Evolutionary conservation across 177 flowering plant genomes (phyloP), one percentile per base, ranked within the genome.

Genomic region (Vitis hybrid): DNA sequence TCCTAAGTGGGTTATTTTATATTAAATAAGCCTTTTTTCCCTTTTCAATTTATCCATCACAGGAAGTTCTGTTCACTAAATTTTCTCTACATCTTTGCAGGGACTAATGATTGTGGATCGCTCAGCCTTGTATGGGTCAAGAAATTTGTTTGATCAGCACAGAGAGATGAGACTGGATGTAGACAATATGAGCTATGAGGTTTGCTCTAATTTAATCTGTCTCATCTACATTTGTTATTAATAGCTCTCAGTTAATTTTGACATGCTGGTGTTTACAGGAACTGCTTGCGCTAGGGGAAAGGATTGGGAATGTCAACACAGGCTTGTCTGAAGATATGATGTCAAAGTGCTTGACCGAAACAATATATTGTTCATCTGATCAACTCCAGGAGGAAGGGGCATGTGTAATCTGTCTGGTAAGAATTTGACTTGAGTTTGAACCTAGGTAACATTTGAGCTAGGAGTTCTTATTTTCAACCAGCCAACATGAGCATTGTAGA

Each of bases 371-470:
- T 64, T 65, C 85, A 10, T 74, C 83, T 1, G 82, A 80, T 63
- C 78, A 69, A 55, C 57, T 14, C 14, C 79, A 82, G 64, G 89
- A 85, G 15, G 88, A 84, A 70, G 84, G 72, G 71, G 72, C 61
- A n/a, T 91, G 97, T 71, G 89, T 72, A 9, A 87, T 91, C n/a
- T 91, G 97, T 79, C 85, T 89, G 91, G 97, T 91, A 79, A 76
- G 75, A 48, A 17, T 14, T n/a, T 10, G 9, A 40, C 45, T 15
- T 51, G 10, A 26, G 23, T 65, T 49, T 15, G 21, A 52, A 15
- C 4, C 2, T 11, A 18, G 15, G 13, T 32, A 65, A 19, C 19
- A 2, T 23, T 23, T 9, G 3, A 7, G 17, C 18, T 45, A 17
- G 10, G 12, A 11, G 32, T 10, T 17, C 67, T 48, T 2, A 51